A percentile compares a stretch with the other conserved stretches of the same genome.
These are phyloP conservation scores for Didymosphaeria variabile DNA, from an alignment of 2,329 filamentous ascomycete genomes.

Conservation along the genomic window DNA sequence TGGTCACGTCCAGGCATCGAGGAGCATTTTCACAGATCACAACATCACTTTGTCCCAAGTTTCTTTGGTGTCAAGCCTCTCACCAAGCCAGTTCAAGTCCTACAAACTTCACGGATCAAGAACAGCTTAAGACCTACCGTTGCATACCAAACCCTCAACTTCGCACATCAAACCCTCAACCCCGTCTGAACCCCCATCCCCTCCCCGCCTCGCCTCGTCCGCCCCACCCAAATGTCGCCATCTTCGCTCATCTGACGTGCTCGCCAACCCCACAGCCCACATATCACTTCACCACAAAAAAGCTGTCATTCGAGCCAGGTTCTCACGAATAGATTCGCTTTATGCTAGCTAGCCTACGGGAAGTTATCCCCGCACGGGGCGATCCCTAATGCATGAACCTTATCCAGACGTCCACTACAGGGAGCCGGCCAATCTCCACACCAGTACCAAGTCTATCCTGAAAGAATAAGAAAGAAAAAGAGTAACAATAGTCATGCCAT, in stretches of 20 bases:
- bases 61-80: too few species aligned
- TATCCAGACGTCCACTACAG: constrained; percentile 5
- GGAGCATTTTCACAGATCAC: too few species aligned
- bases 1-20: too few species aligned
- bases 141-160: too few species aligned
- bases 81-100: too few species aligned
- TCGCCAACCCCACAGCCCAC: not conserved
- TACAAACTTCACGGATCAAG: too few species aligned
- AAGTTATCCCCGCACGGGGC: not conserved
- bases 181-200: too few species aligned
- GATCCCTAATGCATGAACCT: constrained; percentile 15
- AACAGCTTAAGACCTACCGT: too few species aligned
- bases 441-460: constrained; percentile 5
- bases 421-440: not conserved
- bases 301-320: not conserved
- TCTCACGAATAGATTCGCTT: not conserved
- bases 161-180: too few species aligned
- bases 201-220: not conserved
- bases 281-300: constrained; percentile 5
- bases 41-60: too few species aligned
- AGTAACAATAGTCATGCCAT: not conserved
- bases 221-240: constrained; percentile 15
- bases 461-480: not conserved
- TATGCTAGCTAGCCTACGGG: not conserved
- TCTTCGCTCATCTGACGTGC: constrained; percentile 11